Base-by-base conservation (phyloP, 179 eudicot genomes). In the Sideroxylon spinosum region DNA sequence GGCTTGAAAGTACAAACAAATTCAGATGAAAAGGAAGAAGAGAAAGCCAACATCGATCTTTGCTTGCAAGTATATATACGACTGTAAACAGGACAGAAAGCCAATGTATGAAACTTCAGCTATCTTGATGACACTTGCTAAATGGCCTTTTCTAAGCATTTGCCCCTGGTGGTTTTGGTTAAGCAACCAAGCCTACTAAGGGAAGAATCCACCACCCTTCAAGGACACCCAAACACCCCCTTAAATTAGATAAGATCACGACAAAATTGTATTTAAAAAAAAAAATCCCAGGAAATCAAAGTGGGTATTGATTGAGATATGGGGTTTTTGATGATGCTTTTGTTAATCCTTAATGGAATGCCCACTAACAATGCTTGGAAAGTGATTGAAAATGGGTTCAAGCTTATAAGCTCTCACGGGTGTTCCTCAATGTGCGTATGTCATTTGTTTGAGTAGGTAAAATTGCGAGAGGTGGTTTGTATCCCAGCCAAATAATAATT, bases 1-100 rank as follows among this genome's bases (percentile, higher is more conserved):
- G 91, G 84, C 88, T 89, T 89, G 20, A 72, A 89, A 87, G 88
- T 83, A 86, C 69, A 79, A 80, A 22, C 59, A 57, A 14, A 37
- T 37, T 37, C 44, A 37, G 44, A 37, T 37, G 44, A 37, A 29
- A 29, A 37, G 44, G 44, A 37, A 37, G 44, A 37, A 37, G 44
- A 37, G 44, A 37, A 37, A 37, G 44, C 44, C 44, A 37, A 37
- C 44, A 37, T 37, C 44, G 44, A 73, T 73, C 84, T 78, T 81
- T 77, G 84, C 84, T 81, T 77, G 68, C 29, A 81, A 81, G 73
- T 61, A 69, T 57, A 16, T 57, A 6, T 17, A 59, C 7, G 5
- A 16, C 14, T 19, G 63, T 37, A 44, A 16, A 66, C 28, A 25
- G 23, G 63, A 25, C 62, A 26, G 65, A 70, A 57, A 63, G 64